Evolutionary conservation across 345 rosid genomes (phyloP).

Genomic region (Lepidium aucheri): DNA sequence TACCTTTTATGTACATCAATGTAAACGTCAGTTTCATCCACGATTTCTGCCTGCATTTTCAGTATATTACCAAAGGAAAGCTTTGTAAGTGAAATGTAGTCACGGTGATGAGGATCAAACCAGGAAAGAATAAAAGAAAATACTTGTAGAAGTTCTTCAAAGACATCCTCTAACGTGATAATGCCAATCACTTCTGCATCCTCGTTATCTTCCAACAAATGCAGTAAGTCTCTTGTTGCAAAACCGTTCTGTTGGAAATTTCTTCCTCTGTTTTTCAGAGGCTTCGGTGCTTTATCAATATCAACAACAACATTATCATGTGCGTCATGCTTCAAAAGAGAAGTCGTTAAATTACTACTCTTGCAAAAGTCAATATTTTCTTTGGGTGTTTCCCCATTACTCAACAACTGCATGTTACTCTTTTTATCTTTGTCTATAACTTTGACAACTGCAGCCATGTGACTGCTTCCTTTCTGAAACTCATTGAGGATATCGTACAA

Average conservation of each 20-base stretch:
- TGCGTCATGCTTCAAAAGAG: conserved; percentile 41
- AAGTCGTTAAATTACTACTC: conserved; percentile 34
- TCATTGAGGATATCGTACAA: conserved; percentile 78
- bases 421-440: conserved; percentile 35
- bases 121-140: neutral
- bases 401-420: conserved; percentile 19
- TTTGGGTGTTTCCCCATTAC: conserved; percentile 28
- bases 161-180: conserved; percentile 77
- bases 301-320: conserved; percentile 39
- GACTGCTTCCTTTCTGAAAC: conserved; percentile 88
- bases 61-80: conserved; percentile 13
- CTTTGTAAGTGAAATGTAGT: neutral
- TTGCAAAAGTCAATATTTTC: conserved; percentile 20
- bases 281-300: conserved; percentile 38
- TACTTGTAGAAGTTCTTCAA: conserved; percentile 85
- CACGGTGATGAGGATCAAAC: neutral
- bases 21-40: conserved; percentile 73
- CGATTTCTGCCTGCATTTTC: conserved; percentile 60
- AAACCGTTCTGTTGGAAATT: conserved; percentile 25
- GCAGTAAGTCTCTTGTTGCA: conserved; percentile 24
- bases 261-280: conserved; percentile 25
- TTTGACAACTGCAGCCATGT: conserved; percentile 82
- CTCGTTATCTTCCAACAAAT: conserved; percentile 46
- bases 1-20: conserved; percentile 80
- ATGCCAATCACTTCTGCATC: conserved; percentile 82